Percentiles rank a stretch among this genome's conserved stretches.
Evolutionary conservation across 768 basidiomycete genomes (phyloP).

Genomic region (Boletus speciosus): DNA sequence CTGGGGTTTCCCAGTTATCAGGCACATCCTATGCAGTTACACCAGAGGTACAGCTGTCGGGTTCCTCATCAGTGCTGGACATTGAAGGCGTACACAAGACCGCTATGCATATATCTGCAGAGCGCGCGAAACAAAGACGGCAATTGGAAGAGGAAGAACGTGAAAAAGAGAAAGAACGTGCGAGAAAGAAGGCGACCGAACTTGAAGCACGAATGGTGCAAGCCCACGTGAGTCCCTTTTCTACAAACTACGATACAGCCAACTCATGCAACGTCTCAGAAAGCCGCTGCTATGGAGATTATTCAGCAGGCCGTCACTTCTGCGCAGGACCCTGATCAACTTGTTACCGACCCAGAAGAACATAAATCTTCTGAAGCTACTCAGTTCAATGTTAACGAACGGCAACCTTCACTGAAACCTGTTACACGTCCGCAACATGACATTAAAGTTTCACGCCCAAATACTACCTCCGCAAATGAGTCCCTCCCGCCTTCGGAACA

Average conservation of each 20-base stretch:
- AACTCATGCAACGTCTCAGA: slow-evolving; percentile 22
- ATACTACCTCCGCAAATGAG: slow-evolving; percentile 18
- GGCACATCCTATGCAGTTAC: slow-evolving; percentile 39
- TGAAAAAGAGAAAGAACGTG: slow-evolving; percentile 76
- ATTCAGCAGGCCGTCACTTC: slow-evolving; percentile 47
- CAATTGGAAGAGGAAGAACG: slow-evolving; percentile 83
- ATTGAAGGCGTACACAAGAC: slow-evolving; percentile 69
- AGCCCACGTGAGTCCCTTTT: slow-evolving; percentile 17
- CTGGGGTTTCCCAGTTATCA: slow-evolving; percentile 40
- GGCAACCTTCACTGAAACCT: slow-evolving; percentile 35
- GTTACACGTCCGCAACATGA: slow-evolving; percentile 23
- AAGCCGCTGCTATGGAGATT: slow-evolving; percentile 38
- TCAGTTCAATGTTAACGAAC: slow-evolving; percentile 22
- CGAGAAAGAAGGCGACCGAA: slow-evolving; percentile 73
- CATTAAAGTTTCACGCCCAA: slow-evolving; percentile 1
- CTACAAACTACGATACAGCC: slow-evolving; percentile 3
- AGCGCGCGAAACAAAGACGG: slow-evolving; percentile 73
- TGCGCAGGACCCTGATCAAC: slow-evolving; percentile 5
- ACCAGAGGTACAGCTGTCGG: slow-evolving; percentile 32
- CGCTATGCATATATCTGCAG: slow-evolving; percentile 81
- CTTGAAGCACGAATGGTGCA: slow-evolving; percentile 63
- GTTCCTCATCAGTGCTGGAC: slow-evolving; percentile 35
- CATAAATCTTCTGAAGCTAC: neutral
- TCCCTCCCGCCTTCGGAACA: slow-evolving; percentile 32
- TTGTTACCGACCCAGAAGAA: slow-evolving; percentile 6